Evolutionary conservation across 2,329 filamentous ascomycete species (phyloP).

Genomic region (Pseudocercospora crystallina): DNA sequence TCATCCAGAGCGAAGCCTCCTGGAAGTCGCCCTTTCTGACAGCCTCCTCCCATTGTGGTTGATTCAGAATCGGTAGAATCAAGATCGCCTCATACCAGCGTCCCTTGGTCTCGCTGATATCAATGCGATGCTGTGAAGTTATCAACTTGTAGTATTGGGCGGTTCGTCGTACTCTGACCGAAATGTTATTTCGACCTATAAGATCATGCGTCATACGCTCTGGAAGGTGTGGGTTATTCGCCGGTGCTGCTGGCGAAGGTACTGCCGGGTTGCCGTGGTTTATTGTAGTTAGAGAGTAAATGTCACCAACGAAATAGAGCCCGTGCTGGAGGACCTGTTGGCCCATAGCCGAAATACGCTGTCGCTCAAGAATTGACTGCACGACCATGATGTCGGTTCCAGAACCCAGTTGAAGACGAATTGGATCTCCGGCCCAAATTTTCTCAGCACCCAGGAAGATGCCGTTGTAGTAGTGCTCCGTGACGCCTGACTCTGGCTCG

Average conservation of each 20-base stretch:
- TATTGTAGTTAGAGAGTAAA: slow-evolving; percentile 51
- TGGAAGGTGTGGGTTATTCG: slow-evolving; percentile 47
- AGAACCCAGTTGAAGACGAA: slow-evolving; percentile 50
- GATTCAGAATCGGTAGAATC: slow-evolving; percentile 46
- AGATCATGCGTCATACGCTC: slow-evolving; percentile 54
- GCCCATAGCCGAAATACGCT: slow-evolving; percentile 24
- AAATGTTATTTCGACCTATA: slow-evolving; percentile 46
- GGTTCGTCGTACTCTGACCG: slow-evolving; percentile 38
- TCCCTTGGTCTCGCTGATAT: slow-evolving; percentile 55
- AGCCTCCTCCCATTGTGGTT: slow-evolving; percentile 26
- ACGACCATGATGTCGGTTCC: slow-evolving; percentile 52
- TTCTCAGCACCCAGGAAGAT: slow-evolving; percentile 61
- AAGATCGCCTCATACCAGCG: slow-evolving; percentile 61
- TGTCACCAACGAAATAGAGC: slow-evolving; percentile 50
- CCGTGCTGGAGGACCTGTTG: slow-evolving; percentile 25
- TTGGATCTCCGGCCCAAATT: slow-evolving; percentile 59
- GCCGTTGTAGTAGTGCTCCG: slow-evolving; percentile 52
- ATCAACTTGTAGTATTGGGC: slow-evolving; percentile 48
- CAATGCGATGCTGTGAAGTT: slow-evolving; percentile 32
- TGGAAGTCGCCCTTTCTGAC: slow-evolving; percentile 32
- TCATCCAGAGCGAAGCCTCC: slow-evolving; percentile 39
- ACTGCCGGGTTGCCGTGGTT: slow-evolving; percentile 36
- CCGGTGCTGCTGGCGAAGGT: slow-evolving; percentile 34
- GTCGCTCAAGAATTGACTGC: slow-evolving; percentile 44
- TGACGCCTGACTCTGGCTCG: slow-evolving; percentile 36